phyloP scores from a whole-genome alignment of 2,329 filamentous ascomycete species.

The Epichloe gansuensis region DNA sequence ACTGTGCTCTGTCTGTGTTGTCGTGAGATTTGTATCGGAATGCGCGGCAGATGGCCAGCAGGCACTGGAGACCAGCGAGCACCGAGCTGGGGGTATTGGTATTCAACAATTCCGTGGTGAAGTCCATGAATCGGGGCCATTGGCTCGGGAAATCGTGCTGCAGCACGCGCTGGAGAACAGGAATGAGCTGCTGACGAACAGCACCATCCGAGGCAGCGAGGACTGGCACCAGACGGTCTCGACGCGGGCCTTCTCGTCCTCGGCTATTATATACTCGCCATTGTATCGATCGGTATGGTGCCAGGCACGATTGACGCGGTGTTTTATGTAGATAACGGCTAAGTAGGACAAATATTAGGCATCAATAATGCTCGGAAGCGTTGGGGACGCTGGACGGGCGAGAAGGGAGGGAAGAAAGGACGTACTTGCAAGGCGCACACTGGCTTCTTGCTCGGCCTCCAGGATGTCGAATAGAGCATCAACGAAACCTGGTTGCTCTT shows the following conservation, averaged over 20 bases:
- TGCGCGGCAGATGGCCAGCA: conserved; percentile 87
- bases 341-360: conserved; percentile 8
- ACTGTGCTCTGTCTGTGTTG: conserved; percentile 65
- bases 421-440: conserved; percentile 81
- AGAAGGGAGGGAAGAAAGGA: conserved; percentile 14
- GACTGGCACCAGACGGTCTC: conserved; percentile 79
- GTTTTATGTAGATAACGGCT: conserved; percentile 98
- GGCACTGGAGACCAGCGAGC: conserved; percentile 84
- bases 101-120: conserved; percentile 78
- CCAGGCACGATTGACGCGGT: conserved; percentile 91
- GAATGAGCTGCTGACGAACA: conserved; percentile 85
- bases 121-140: conserved; percentile 92
- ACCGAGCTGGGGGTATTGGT: conserved; percentile 78
- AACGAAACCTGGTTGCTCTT: conserved; percentile 80
- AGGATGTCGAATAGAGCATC: conserved; percentile 85
- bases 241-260: conserved; percentile 82
- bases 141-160: conserved; percentile 88
- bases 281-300: conserved; percentile 62
- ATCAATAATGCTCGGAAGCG: conserved; percentile 8
- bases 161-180: conserved; percentile 89
- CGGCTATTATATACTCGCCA: conserved; percentile 63
- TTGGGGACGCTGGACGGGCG: conserved; percentile 3
- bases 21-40: conserved; percentile 84
- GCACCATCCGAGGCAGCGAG: conserved; percentile 69
- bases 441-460: conserved; percentile 73